Base-by-base conservation (phyloP, 2,329 filamentous ascomycete genomes). In the Cladosporium sp. region DNA sequence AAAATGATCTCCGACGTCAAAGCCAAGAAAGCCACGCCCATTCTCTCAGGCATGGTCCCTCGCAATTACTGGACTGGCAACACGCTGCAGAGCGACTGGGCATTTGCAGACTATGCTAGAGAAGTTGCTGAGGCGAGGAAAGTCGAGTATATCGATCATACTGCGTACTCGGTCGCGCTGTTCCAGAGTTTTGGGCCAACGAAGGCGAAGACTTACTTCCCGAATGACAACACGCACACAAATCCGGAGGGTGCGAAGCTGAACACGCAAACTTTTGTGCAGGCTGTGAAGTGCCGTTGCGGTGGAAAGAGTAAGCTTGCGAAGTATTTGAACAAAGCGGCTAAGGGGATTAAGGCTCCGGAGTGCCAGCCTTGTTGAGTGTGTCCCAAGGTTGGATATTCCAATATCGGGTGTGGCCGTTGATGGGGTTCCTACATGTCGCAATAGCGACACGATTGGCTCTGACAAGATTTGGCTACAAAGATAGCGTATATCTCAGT, bases 211-310 rank as follows among this genome's bases (percentile, higher is more conserved):
- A 70, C 69, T 18, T 71, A 71, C 57, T 74, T 65, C 63, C 73
- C 72, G n/a, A 59, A 70, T 18, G 73, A 74, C 64, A 71, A 72
- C 21, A 75, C 73, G 13, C 72, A 75, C 65, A 75, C 71, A 0
- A 69, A 73, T 67, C 65, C 68, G 7, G 63, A 23, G 6, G 71
- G 72, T 1, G 72, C 73, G 7, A 25, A 49, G 14, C 28, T 63
- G 21, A 63, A 63, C 16, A 46, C 61, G 21, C 56, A 70, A 46
- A 67, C 67, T 1, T 70, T 70, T 49, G 66, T 70, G 25, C 64
- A 67, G 62, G 68, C 68, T 23, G 56, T 70, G 30, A 69, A 70
- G 56, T 63, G 56, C 25, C 56, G 18, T 28, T 58, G 56, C n/a
- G 36, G 23, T 6, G 18, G 25, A 10, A 58, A 58, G 23, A 58